phyloP scores from a whole-genome alignment of 495 filamentous ascomycete species.

The Penicillium nucicola region DNA sequence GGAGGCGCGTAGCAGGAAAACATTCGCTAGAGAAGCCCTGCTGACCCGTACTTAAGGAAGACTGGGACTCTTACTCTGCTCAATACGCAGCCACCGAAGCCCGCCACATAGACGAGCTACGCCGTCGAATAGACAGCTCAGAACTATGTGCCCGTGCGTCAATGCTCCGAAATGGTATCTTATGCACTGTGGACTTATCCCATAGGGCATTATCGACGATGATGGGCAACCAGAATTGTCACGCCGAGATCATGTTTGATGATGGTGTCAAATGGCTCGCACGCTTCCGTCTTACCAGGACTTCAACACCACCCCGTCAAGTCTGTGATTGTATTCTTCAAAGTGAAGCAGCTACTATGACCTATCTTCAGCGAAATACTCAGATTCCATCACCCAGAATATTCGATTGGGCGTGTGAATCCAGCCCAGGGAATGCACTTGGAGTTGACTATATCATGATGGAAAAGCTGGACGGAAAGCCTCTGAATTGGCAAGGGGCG shows the following conservation, averaged over 20 bases:
- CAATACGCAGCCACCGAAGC: neutral
- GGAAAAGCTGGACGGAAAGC: slow-evolving; percentile 31
- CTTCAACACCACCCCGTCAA: slow-evolving; percentile 10
- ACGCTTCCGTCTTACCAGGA: slow-evolving; percentile 1
- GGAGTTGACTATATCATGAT: slow-evolving; percentile 31
- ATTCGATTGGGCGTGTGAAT: slow-evolving; percentile 9
- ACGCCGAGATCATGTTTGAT: slow-evolving; percentile 12
- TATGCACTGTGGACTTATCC: neutral
- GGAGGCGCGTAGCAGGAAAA: neutral
- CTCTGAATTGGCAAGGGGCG: slow-evolving; percentile 23
- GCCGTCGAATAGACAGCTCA: neutral
- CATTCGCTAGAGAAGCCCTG: neutral
- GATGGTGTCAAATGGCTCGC: slow-evolving; percentile 13
- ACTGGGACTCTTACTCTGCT: neutral
- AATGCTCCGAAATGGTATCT: neutral
- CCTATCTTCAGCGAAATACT: slow-evolving; percentile 16
- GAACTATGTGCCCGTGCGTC: neutral
- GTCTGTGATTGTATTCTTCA: slow-evolving; percentile 17
- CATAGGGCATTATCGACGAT: neutral
- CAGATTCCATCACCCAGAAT: slow-evolving; percentile 10
- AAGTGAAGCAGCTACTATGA: slow-evolving; percentile 25
- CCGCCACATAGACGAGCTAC: neutral
- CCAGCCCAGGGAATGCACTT: slow-evolving; percentile 20
- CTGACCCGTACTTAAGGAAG: neutral
- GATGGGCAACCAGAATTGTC: slow-evolving; percentile 12